Base-by-base conservation (phyloP, 495 filamentous ascomycete species). In the Aspergillus saccharolyticus region DNA sequence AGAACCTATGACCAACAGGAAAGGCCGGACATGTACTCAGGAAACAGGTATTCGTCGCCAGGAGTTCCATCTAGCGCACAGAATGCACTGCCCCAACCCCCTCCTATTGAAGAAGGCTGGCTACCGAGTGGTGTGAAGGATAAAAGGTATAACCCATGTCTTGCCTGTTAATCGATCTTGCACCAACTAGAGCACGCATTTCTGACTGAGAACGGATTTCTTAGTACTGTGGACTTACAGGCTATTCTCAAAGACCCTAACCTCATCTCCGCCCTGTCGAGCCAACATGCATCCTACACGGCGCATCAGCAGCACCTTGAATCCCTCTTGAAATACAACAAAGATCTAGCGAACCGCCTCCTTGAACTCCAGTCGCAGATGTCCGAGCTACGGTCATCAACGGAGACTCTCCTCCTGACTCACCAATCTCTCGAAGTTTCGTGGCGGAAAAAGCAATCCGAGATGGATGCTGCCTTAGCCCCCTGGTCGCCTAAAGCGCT, bases 371-470 rank as follows among this genome's bases (percentile, higher is more conserved):
- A 83, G 44, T 65, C 78, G 5, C 84, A 78, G 43, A 78, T 96
- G 19, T 68, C 74, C 2, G 74, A 80, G 55, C 80, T 87, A 28
- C 87, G 91, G 55, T 74, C 79, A 19, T 72, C 74, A 8, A 86
- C 89, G 0, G 90, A 97, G 68, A 83, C 87, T 2, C 87, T 91
- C 50, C 83, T 98, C 2, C 83, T 97, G 1, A 80, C 85, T 2
- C 83, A 93, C 18, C 88, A 90, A 64, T 90, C 88, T 6, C 84
- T 96, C 2, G 94, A 97, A 66, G 85, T 89, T n/a, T 84, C 87
- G 56, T 97, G 94, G 91, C 84, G 88, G 44, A 81, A 85, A 47
- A 96, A 95, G 69, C 89, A 97, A 68, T 77, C 80, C 3, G 89
- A 90, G 54, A 94, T 96, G 86, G 94, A 98, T 66, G 72, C 80